A percentile compares a stretch with the other conserved stretches of the same genome.
phyloP scores from a whole-genome alignment of 75 land plant genomes.

The Pinus taeda region DNA sequence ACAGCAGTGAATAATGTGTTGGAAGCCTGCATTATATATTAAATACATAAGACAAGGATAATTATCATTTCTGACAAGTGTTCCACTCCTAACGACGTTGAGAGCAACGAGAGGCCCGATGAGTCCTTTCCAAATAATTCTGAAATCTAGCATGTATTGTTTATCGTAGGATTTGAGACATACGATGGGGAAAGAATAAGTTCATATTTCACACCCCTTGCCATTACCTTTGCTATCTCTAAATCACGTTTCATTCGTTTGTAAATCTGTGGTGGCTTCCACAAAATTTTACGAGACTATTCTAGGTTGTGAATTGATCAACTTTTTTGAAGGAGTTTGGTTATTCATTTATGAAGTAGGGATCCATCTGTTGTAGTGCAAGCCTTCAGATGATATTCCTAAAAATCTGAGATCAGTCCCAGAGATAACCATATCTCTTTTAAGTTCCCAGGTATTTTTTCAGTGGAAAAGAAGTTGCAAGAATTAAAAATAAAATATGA shows the following conservation, averaged over 20 bases:
- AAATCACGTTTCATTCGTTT: slow-evolving; percentile 30
- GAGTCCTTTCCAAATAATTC: too few species aligned
- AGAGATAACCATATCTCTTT: slow-evolving; percentile 82
- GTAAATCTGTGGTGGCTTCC: slow-evolving; percentile 16
- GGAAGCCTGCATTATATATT: too few species aligned
- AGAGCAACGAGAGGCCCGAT: too few species aligned
- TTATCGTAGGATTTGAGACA: too few species aligned
- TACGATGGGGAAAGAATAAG: not conserved
- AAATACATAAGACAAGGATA: too few species aligned
- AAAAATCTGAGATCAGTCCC: slow-evolving; percentile 52
- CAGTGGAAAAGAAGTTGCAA: slow-evolving; percentile 17
- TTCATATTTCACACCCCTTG: not conserved
- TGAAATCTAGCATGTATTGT: too few species aligned
- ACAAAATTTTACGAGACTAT: slow-evolving; percentile 30
- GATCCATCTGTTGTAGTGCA: slow-evolving; percentile 56
- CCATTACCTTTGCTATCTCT: slow-evolving; percentile 21
- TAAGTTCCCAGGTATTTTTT: slow-evolving; percentile 36
- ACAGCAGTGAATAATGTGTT: too few species aligned
- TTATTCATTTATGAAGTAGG: slow-evolving; percentile 74
- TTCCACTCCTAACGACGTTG: too few species aligned
- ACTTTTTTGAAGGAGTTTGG: slow-evolving; percentile 54
- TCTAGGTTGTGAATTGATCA: slow-evolving; percentile 31
- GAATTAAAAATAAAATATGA: slow-evolving; percentile 26
- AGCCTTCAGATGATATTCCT: slow-evolving; percentile 29
- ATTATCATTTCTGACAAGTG: too few species aligned